Evolutionary conservation across 1,284 basidiomycete species (phyloP), one percentile per base, ranked within the genome.

Genomic region (Ustilago crameri): DNA sequence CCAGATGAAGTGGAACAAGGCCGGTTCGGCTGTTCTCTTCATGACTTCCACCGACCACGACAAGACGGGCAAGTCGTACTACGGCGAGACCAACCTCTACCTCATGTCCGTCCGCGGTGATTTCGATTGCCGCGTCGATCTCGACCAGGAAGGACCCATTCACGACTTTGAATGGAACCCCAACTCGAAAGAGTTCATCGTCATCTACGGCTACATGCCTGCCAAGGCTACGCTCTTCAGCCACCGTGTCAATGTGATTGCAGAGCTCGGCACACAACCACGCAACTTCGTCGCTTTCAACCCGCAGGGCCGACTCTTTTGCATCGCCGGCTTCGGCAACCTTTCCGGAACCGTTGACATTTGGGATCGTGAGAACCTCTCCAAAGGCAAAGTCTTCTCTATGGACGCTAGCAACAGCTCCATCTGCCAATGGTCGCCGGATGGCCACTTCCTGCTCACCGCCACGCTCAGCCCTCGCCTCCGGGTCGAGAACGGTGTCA

Each of bases 151-250:
- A 72, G 96, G 96, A 1, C 94, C 94, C 1, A 93, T 98, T 73
- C 94, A 97, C 81, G 95, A 98, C 83, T 96, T 96, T 78, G 87
- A 89, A 18, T 98, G 95, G 95, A 95, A 90, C 77, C 94, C 95
- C n/a, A 96, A 93, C 79, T 74, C 76, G 22, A 93, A 95, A 83
- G 95, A 98, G 84, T 98, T 98, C 80, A 90, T 90, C 62, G 95
- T 98, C 35, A 90, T 94, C 46, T 98, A 98, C 82, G 95, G 95
- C 75, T 98, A 90, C 84, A 98, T 98, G 93, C 96, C 95, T 1
- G 93, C 95, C 15, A 95, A 95, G 84, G 89, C 91, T 0, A 90
- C 91, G 85, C 84, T 96, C 18, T 98, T 96, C 82, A 93, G 97
- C 83, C 90, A 92, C 78, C 91, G 93, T 45, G 92, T 93, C 63